Evolutionary conservation across 352 stramenopile genomes (phyloP), one percentile per base, ranked within the genome.

Genomic region (Peronospora farinosa): DNA sequence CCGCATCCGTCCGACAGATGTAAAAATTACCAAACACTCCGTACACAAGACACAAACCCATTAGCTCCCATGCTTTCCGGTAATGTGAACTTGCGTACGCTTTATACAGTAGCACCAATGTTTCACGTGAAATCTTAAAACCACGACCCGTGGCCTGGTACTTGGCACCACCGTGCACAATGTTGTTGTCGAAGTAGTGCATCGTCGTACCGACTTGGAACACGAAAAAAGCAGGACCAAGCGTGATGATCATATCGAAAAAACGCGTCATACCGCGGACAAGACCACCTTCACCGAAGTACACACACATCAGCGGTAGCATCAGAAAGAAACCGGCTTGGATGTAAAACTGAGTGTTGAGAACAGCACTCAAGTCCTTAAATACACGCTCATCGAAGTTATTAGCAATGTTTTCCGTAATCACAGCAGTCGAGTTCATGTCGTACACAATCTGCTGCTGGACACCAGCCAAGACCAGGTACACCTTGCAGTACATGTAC

Each of bases 401-500:
- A 43, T 81, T 65, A 10, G 38, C 66, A 39, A 68, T 53, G 45
- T 88, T 88, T 7, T 59, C 15, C 0, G 56, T 79, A 42, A 88
- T 85, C 13, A 88, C 65, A 9, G 58, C 53, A 2, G 73, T 84
- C 35, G 64, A 64, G 57, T 86, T 84, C 78, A 88, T 88, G 32
- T 51, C 46, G 43, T 70, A 78, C 15, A 88, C 66, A 51, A 88
- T 81, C 16, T 86, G 63, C 32, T 70, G 48, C 52, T 88, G 78
- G 5, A 86, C 73, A 56, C 78, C 78, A 9, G 72, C 59, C 15
- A 89, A 47, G 12, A 74, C 76, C 23, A 88, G 54, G 59, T 89
- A 89, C 40, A 89, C 74, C 58, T 89, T 89, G 54, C 69, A 69
- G 60, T 88, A 89, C 73, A 89, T 89, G 66, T 87, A 89, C 40